Conservation (phyloP, 1,284 basidiomycete species). For the Cutaneotrichosporon arboriforme region DNA sequence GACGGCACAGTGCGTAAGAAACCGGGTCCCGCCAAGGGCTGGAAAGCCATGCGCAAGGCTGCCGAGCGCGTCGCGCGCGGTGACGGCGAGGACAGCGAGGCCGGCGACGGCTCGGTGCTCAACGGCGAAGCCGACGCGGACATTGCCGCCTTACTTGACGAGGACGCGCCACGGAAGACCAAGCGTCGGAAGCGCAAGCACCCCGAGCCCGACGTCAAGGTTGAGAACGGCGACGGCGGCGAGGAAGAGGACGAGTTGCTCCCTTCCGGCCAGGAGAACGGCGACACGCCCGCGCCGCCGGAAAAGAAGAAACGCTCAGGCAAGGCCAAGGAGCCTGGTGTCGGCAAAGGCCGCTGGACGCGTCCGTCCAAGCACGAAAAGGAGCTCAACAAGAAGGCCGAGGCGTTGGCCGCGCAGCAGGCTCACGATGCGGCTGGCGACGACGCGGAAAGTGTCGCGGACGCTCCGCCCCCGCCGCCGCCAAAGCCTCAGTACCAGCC, state of each 20-base stretch:
- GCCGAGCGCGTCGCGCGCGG: constrained; percentile 14
- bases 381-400: constrained; percentile 21
- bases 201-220: constrained; percentile 3
- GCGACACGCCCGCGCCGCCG: constrained; percentile 9
- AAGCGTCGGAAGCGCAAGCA: constrained; percentile 17
- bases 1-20: constrained; percentile 46
- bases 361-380: constrained; percentile 31
- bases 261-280: constrained; percentile 15
- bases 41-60: constrained; percentile 30
- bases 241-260: constrained; percentile 18
- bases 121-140: constrained; percentile 39
- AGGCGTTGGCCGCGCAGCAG: constrained; percentile 16
- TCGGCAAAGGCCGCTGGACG: constrained; percentile 39
- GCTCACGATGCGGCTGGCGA: not conserved
- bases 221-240: constrained; percentile 7
- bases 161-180: constrained; percentile 12
- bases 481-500: constrained; percentile 13
- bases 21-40: constrained; percentile 47
- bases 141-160: constrained; percentile 33
- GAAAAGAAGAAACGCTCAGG: constrained; percentile 19
- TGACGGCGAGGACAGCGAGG: constrained; percentile 21
- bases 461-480: not conserved
- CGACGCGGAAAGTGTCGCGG: not conserved
- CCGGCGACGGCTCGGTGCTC: constrained; percentile 20
- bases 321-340: constrained; percentile 36